Conservation (phyloP, 2,329 filamentous ascomycete genomes). For the Pochonia chlamydosporia region DNA sequence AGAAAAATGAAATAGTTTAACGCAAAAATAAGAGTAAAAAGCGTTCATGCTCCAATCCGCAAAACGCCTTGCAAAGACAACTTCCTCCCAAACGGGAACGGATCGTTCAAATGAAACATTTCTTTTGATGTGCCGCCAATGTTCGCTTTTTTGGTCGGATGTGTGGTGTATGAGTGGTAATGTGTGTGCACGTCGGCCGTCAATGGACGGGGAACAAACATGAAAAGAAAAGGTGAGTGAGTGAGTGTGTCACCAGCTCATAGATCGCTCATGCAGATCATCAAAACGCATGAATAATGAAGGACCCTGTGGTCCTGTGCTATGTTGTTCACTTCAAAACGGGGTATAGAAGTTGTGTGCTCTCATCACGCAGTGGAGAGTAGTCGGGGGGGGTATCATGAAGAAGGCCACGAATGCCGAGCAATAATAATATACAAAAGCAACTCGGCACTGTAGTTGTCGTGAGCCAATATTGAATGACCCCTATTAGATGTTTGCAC, state of each 20-base stretch:
- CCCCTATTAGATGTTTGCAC: conserved; percentile 30
- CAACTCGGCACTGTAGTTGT: conserved; percentile 5
- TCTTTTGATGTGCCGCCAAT: conserved; percentile 8
- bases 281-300: conserved; percentile 27
- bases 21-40: conserved; percentile 17
- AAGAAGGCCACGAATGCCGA: neutral
- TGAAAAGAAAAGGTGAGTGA: conserved; percentile 11
- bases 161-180: conserved; percentile 8
- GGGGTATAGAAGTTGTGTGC: neutral
- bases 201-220: neutral
- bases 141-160: conserved; percentile 6
- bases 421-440: conserved; percentile 23
- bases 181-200: conserved; percentile 5
- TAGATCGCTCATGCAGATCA: conserved; percentile 48
- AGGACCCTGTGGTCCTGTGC: neutral
- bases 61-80: conserved; percentile 29
- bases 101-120: conserved; percentile 13
- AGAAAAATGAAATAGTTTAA: conserved; percentile 13
- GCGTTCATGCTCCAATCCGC: conserved; percentile 15
- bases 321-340: no score
- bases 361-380: neutral
- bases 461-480: conserved; percentile 15
- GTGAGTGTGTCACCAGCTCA: conserved; percentile 21
- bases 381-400: neutral
- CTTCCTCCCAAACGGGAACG: conserved; percentile 13